Evolutionary conservation across 352 stramenopile genomes (phyloP).

Genomic region (Phytophthora colocasiae): DNA sequence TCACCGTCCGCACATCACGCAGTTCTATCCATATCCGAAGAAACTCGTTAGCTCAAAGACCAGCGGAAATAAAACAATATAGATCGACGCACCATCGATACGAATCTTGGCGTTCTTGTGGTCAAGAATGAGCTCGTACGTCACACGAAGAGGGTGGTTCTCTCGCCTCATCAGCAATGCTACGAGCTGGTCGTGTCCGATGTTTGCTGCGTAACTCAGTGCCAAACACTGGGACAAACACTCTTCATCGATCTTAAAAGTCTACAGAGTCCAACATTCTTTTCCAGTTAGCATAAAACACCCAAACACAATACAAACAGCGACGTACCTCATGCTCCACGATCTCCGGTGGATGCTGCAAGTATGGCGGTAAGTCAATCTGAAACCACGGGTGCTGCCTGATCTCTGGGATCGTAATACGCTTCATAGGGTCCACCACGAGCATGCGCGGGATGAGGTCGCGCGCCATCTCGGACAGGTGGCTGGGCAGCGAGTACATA

Average conservation of each 20-base stretch:
- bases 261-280: conserved; percentile 39
- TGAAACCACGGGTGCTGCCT: conserved; percentile 98
- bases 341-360: conserved; percentile 95
- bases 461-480: conserved; percentile 95
- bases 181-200: conserved; percentile 70
- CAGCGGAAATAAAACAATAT: conserved; percentile 1
- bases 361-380: conserved; percentile 97
- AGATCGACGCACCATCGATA: conserved; percentile 69
- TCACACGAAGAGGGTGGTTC: conserved; percentile 89
- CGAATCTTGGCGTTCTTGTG: conserved; percentile 97
- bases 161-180: conserved; percentile 63
- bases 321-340: conserved; percentile 93
- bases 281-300: neutral
- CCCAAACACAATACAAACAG: neutral
- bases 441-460: conserved; percentile 99
- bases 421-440: conserved; percentile 99
- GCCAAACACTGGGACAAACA: conserved; percentile 67
- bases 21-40: conserved; percentile 51
- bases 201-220: conserved; percentile 54
- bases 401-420: conserved; percentile 99
- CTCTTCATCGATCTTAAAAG: conserved; percentile 84
- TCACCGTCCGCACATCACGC: conserved; percentile 69
- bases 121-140: conserved; percentile 98
- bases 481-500: conserved; percentile 98
- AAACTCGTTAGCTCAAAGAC: conserved; percentile 6